phyloP scores from a whole-genome alignment of 1,284 basidiomycete genomes.

The Bjerkandera adusta region DNA sequence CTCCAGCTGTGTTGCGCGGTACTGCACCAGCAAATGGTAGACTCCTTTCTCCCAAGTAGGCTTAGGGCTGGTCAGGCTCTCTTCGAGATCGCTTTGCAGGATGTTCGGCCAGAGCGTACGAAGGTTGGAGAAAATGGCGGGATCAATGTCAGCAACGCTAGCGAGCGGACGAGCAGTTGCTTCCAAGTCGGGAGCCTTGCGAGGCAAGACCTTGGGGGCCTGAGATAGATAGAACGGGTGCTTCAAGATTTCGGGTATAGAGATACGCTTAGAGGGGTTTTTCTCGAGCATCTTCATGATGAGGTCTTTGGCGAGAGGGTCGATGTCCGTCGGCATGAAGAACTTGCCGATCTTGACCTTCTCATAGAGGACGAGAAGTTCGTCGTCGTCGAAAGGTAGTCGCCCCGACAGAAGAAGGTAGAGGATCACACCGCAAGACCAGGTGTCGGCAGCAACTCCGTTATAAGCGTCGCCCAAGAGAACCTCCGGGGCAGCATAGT shows the following conservation, averaged over 20 bases:
- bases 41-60: slow-evolving; percentile 93
- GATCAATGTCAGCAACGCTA: slow-evolving; percentile 69
- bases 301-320: slow-evolving; percentile 77
- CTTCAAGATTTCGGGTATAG: slow-evolving; percentile 80
- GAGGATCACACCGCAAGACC: slow-evolving; percentile 98
- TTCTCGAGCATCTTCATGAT: slow-evolving; percentile 87
- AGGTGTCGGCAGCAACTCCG: slow-evolving; percentile 90
- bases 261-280: slow-evolving; percentile 82
- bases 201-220: slow-evolving; percentile 46
- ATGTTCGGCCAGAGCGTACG: slow-evolving; percentile 87
- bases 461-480: slow-evolving; percentile 85
- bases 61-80: slow-evolving; percentile 59
- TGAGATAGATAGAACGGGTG: slow-evolving; percentile 90
- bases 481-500: slow-evolving; percentile 98
- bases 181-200: slow-evolving; percentile 63
- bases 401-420: slow-evolving; percentile 90
- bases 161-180: slow-evolving; percentile 68
- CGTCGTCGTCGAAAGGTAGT: slow-evolving; percentile 92
- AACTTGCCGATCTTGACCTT: slow-evolving; percentile 86
- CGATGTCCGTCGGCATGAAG: slow-evolving; percentile 81
- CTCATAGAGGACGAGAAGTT: slow-evolving; percentile 73
- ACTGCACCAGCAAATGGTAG: slow-evolving; percentile 82
- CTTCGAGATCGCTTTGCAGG: slow-evolving; percentile 68
- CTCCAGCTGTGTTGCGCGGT: slow-evolving; percentile 69
- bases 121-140: slow-evolving; percentile 89